Evolutionary conservation across 331 rosid genomes (phyloP), one percentile per base, ranked within the genome.

Genomic region (Malus hybrid): DNA sequence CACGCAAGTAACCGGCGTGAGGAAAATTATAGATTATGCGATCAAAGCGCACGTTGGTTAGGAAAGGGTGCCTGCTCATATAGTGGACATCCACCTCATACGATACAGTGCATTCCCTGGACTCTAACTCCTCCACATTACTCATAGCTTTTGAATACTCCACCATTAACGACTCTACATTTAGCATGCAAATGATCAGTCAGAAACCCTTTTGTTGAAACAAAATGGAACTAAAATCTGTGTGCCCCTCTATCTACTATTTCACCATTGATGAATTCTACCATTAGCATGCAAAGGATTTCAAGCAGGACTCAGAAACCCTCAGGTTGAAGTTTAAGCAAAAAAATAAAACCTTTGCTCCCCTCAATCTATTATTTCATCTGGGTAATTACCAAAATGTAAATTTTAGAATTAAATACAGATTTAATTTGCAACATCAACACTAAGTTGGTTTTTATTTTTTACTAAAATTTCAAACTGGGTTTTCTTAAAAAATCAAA

Each of bases 21-120:
- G 82, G 84, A n/a, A 80, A 84, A 39, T 80, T 84, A 73, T 70
- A 84, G n/a, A 77, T 19, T 2, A 84, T 65, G 3, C 84, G 65
- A 52, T 84, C 84, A 5, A 84, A 84, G 5, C 3, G 14, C 13
- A 3, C 15, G 10, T 0, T 0, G 0, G 0, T 19, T 2, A 77
- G 65, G 12, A 10, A 32, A 56, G 22, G 69, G 16, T 77, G 79
- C 6, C 1, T 12, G 19, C 33, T 70, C 82, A 80, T 73, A 20
- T 4, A 7, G 2, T 46, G 72, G 10, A 72, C 82, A 60, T 84
- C 78, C 58, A 80, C 78, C 39, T 52, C 72, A 50, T 70, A 66
- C 67, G 65, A 8, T n/a, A 68, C 32, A 1, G 16, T 18, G 69
- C 81, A 68, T 1, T 77, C 68, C 1, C 65, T 29, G 14, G 11